phyloP scores from a whole-genome alignment of 208 protist genomes.

The Wallacemonas rigidus region DNA sequence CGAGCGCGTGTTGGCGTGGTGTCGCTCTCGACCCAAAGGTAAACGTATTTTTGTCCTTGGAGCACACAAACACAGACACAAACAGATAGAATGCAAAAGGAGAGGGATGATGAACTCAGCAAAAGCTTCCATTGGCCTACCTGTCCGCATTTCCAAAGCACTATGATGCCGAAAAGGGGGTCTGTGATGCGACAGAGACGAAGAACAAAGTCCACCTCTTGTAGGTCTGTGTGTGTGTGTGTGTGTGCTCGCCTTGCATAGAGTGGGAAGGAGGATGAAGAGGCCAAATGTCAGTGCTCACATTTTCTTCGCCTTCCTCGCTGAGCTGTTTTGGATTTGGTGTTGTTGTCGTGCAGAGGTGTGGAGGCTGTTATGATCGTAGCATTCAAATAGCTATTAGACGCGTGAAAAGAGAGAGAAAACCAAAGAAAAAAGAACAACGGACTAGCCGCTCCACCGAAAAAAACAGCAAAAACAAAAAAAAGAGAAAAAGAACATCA shows the following conservation, averaged over 20 bases:
- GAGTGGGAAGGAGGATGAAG: neutral
- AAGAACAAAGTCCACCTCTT: no score
- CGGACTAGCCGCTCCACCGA: neutral
- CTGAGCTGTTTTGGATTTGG: slow-evolving; percentile 21
- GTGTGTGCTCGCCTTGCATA: slow-evolving; percentile 1
- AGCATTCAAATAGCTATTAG: slow-evolving; percentile 10
- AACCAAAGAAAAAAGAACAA: slow-evolving; percentile 14
- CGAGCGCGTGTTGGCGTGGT: no score
- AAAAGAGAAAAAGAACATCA: slow-evolving; percentile 21
- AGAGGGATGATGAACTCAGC: no score
- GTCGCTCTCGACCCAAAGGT: no score
- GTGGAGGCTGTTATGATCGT: slow-evolving; percentile 7
- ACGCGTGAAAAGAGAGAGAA: slow-evolving; percentile 14
- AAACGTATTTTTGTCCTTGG: neutral
- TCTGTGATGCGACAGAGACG: no score
- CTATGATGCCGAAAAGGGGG: no score
- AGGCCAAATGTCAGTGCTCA: neutral
- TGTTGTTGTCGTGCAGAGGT: neutral
- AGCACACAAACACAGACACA: neutral
- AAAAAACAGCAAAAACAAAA: neutral
- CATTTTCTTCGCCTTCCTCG: slow-evolving; percentile 5
- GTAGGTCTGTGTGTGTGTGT: neutral
- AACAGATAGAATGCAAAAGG: slow-evolving; percentile 15
- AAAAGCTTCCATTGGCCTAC: no score
- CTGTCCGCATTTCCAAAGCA: no score